Percentiles rank a stretch among this genome's conserved stretches.
Evolutionary conservation across 139 green algal genomes (phyloP).

Genomic region (Dunaliella primolecta): DNA sequence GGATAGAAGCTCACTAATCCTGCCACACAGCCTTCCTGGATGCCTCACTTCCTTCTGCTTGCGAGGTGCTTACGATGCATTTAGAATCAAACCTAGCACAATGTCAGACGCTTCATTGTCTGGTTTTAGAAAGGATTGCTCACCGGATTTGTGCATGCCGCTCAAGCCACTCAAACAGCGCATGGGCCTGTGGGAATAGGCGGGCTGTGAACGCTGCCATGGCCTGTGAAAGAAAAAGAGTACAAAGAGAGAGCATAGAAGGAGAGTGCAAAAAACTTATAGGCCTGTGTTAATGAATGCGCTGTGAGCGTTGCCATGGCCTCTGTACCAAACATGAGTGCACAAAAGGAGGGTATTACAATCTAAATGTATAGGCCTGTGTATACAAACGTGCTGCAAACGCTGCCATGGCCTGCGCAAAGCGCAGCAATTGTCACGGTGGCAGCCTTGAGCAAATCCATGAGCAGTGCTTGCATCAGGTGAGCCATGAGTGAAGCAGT

Average conservation of each 20-base stretch:
- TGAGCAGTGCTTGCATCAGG: no score
- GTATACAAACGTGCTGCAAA: conserved; percentile 45
- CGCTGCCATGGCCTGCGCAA: conserved; percentile 19
- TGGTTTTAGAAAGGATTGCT: no score
- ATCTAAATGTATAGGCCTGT: conserved; percentile 39
- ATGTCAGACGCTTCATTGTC: background rate
- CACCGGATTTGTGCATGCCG: conserved; percentile 57
- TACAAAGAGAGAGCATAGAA: no score
- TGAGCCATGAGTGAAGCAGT: no score
- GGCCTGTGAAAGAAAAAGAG: no score
- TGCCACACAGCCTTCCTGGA: background rate
- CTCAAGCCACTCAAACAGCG: conserved; percentile 79
- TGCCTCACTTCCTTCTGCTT: background rate
- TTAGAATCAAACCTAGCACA: background rate
- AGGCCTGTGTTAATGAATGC: no score
- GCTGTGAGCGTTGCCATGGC: no score
- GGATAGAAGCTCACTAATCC: background rate
- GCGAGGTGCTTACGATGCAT: background rate
- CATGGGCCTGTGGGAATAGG: conserved; percentile 51
- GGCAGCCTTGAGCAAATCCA: no score
- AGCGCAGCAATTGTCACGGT: no score
- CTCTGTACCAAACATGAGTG: no score
- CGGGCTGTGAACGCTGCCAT: conserved; percentile 19
- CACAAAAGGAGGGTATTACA: no score
- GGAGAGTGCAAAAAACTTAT: no score